Conservation (phyloP, 2,329 filamentous ascomycete species). For the Pestalotiopsis fici region DNA sequence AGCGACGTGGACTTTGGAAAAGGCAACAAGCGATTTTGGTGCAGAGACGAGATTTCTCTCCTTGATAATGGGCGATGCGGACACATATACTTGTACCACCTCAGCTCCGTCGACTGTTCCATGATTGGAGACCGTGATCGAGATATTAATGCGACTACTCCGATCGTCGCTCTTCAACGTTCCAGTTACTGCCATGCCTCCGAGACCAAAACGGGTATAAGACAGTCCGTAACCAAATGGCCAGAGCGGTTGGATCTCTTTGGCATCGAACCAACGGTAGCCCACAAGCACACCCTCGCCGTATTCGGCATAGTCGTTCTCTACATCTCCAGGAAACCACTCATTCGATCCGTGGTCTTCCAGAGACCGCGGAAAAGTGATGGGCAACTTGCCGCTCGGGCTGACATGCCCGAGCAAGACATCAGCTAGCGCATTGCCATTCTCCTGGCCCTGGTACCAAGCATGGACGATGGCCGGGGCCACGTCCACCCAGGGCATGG, state of each 20-base stretch:
- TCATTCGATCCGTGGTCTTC: background rate
- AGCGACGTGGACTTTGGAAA: background rate
- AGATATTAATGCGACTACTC: background rate
- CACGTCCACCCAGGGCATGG: background rate
- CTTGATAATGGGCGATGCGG: background rate
- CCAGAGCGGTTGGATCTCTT: background rate
- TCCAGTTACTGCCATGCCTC: background rate
- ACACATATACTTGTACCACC: background rate
- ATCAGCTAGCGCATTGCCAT: background rate
- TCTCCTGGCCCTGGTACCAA: slow-evolving; percentile 2
- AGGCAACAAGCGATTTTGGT: background rate
- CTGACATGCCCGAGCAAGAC: background rate
- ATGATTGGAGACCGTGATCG: background rate
- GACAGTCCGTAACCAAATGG: background rate
- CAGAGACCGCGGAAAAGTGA: background rate
- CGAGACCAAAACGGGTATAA: background rate
- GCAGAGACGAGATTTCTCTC: background rate
- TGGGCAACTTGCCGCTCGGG: background rate
- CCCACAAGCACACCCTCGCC: background rate
- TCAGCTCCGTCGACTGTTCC: background rate
- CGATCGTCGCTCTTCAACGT: background rate
- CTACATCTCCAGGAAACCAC: background rate
- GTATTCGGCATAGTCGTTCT: background rate
- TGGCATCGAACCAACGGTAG: background rate
- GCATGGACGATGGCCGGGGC: background rate